These are phyloP conservation scores for Phaeoacremonium minimum DNA, from an alignment of 2,329 filamentous ascomycete genomes.

Conservation along the genomic window DNA sequence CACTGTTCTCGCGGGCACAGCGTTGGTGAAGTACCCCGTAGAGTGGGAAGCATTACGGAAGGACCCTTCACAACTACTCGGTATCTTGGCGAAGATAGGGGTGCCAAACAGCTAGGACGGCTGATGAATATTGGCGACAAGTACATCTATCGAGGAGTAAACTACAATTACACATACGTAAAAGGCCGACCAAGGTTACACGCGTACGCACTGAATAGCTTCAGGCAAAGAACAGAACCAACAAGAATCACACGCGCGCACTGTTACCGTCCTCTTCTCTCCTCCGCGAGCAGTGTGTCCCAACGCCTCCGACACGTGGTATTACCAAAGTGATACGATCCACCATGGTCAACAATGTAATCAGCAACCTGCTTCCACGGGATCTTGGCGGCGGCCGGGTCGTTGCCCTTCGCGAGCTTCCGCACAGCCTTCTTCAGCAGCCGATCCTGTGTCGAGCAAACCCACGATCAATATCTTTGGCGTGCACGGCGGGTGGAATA, in stretches of 20 bases:
- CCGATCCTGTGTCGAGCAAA: conserved; percentile 28
- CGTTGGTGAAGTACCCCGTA: conserved; percentile 53
- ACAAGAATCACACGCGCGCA: too few relatives aligned
- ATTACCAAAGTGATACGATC: conserved; percentile 55
- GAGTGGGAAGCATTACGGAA: conserved; percentile 52
- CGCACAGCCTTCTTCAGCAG: conserved; percentile 40
- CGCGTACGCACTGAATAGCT: too few relatives aligned
- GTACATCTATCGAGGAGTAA: too few relatives aligned
- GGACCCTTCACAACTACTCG: conserved; percentile 30
- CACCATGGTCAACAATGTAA: conserved; percentile 46
- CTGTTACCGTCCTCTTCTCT: not conserved
- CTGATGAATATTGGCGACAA: too few relatives aligned
- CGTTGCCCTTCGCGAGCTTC: conserved; percentile 24
- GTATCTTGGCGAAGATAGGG: conserved; percentile 36
- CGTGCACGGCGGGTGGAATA: not conserved
- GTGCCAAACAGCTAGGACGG: conserved; percentile 20
- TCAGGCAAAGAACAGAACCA: too few relatives aligned
- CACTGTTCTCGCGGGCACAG: conserved; percentile 59
- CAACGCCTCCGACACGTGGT: conserved; percentile 56
- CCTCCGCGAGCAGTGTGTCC: conserved; percentile 33
- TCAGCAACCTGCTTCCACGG: conserved; percentile 55
- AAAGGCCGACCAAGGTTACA: too few relatives aligned
- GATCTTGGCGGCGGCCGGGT: conserved; percentile 30
- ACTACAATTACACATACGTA: too few relatives aligned
- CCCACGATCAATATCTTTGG: not conserved